A percentile compares a stretch with the other conserved stretches of the same genome.
phyloP scores from a whole-genome alignment of 345 rosid species.

The Linum trigynum region DNA sequence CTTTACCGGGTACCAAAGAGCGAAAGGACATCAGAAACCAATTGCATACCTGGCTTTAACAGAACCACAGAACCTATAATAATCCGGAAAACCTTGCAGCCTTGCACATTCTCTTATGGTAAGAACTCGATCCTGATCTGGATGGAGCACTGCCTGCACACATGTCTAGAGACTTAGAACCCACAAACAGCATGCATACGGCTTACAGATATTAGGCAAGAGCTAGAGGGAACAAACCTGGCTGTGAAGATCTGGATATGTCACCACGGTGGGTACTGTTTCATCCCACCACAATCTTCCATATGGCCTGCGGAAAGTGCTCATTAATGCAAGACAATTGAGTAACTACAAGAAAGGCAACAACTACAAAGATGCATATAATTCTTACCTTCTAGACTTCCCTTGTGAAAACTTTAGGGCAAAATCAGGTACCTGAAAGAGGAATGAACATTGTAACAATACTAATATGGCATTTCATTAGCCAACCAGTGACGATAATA shows the following conservation, averaged over 20 bases:
- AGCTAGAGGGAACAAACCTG: constrained; percentile 50
- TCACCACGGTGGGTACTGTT: constrained; percentile 71
- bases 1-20: too few relatives aligned
- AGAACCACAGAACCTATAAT: constrained; percentile 73
- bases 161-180: constrained; percentile 12
- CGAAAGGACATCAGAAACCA: neutral
- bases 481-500: neutral
- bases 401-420: constrained; percentile 59
- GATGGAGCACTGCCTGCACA: constrained; percentile 66
- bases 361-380: constrained; percentile 4
- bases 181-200: constrained; percentile 1
- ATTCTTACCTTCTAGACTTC: constrained; percentile 67
- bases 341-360: constrained; percentile 4
- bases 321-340: neutral
- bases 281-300: constrained; percentile 98
- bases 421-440: constrained; percentile 62
- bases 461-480: neutral
- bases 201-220: constrained; percentile 10
- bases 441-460: constrained; percentile 5
- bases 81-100: constrained; percentile 96
- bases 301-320: constrained; percentile 47
- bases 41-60: constrained; percentile 51
- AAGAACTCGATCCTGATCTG: constrained; percentile 88
- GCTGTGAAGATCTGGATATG: constrained; percentile 47
- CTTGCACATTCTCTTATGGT: constrained; percentile 85